A percentile compares a stretch with the other conserved stretches of the same genome.
Evolutionary conservation across 202 grass and related monocot genomes (phyloP).

Genomic region (Thinopyrum obtusiflorum): DNA sequence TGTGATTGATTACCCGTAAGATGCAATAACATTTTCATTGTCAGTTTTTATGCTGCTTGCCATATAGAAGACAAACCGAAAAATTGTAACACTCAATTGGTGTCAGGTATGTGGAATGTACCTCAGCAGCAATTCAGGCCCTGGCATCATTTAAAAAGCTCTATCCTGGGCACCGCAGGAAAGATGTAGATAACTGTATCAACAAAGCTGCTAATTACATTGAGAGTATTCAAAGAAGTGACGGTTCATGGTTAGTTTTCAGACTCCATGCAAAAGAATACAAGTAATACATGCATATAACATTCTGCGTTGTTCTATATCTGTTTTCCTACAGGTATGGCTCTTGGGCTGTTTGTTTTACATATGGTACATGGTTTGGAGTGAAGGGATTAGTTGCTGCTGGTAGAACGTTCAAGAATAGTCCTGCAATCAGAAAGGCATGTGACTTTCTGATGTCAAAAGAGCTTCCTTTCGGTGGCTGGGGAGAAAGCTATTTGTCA

Average conservation of each 20-base stretch:
- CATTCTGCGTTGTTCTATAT: not conserved
- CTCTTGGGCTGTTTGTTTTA: conserved; percentile 91
- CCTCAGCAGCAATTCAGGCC: conserved; percentile 87
- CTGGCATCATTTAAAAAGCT: conserved; percentile 82
- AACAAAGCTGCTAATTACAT: conserved; percentile 66
- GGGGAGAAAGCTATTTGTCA: conserved; percentile 95
- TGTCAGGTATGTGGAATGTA: conserved; percentile 91
- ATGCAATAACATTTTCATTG: conserved; percentile 21
- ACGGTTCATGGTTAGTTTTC: conserved; percentile 81
- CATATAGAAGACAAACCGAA: conserved; percentile 31
- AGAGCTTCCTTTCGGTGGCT: conserved; percentile 71
- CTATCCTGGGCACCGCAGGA: conserved; percentile 68
- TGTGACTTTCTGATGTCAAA: conserved; percentile 77
- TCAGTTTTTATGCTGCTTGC: not conserved
- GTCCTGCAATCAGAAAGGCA: conserved; percentile 63
- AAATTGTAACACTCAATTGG: conserved; percentile 16
- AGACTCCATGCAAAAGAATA: not conserved
- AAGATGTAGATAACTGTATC: conserved; percentile 74
- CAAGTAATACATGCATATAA: not conserved
- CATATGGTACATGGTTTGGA: conserved; percentile 85
- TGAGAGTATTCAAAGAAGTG: conserved; percentile 60
- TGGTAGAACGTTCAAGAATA: conserved; percentile 66
- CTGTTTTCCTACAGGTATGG: conserved; percentile 64
- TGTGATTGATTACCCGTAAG: conserved; percentile 95
- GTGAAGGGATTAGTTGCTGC: conserved; percentile 64